A percentile compares a stretch with the other conserved stretches of the same genome.
Conservation (phyloP, 345 rosid species). For the Dovyalis caffra region DNA sequence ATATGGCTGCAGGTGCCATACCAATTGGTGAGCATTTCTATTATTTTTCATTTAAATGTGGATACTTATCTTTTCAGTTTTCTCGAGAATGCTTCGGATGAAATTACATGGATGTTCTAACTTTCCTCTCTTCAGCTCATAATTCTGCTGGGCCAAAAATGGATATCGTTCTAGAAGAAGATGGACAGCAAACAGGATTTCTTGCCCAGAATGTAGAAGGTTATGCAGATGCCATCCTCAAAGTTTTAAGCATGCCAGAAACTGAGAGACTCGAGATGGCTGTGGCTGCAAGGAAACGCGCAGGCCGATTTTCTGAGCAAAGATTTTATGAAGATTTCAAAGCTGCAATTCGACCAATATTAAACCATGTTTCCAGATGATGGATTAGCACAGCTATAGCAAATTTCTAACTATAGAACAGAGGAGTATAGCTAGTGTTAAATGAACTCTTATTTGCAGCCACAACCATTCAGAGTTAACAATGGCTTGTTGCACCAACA, state of each 20-base stretch:
- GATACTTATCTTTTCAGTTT: background rate
- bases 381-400: background rate
- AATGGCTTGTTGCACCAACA: background rate
- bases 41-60: background rate
- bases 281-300: conserved; percentile 68
- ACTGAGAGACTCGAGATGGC: conserved; percentile 69
- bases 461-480: background rate
- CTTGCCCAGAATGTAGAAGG: conserved; percentile 74
- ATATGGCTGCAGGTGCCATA: conserved; percentile 92
- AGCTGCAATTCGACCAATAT: conserved; percentile 55
- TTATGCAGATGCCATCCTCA: conserved; percentile 68
- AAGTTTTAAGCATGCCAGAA: conserved; percentile 56
- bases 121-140: conserved; percentile 52
- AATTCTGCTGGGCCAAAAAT: conserved; percentile 93
- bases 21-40: conserved; percentile 61
- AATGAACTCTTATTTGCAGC: background rate
- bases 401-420: background rate
- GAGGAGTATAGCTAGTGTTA: background rate
- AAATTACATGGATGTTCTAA: background rate
- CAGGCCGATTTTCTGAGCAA: conserved; percentile 68
- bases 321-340: conserved; percentile 70
- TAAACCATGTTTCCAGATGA: background rate
- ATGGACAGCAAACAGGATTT: conserved; percentile 76
- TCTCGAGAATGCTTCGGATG: background rate
- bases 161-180: conserved; percentile 92